A percentile compares a stretch with the other conserved stretches of the same genome.
These are phyloP conservation scores for Rhodotorula taiwanensis DNA, from an alignment of 768 basidiomycete genomes.

Conservation along the genomic window DNA sequence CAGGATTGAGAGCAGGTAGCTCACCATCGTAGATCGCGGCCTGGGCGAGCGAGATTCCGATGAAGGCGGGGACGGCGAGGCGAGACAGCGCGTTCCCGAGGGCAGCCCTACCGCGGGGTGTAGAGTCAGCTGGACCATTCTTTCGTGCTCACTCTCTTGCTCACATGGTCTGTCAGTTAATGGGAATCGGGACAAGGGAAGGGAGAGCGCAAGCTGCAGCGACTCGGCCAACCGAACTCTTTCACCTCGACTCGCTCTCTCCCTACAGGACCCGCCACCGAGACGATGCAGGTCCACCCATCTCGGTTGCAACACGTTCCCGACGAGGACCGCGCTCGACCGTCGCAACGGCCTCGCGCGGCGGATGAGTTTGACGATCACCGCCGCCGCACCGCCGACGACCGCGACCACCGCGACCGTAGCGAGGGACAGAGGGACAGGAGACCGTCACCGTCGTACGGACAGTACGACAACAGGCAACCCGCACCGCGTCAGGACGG, in stretches of 20 bases:
- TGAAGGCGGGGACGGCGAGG: constrained; percentile 58
- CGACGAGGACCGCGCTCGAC: neutral
- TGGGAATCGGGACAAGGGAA: no score
- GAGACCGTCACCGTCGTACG: constrained; percentile 25
- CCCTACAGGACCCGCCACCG: no score
- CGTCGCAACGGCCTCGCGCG: constrained; percentile 5
- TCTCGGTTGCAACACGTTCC: constrained; percentile 4
- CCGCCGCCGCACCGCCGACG: constrained; percentile 15
- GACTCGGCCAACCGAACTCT: no score
- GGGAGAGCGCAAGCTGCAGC: no score
- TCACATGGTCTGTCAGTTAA: no score
- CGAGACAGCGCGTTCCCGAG: constrained; percentile 26
- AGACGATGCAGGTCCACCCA: constrained; percentile 23
- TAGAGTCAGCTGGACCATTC: no score
- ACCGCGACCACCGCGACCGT: neutral
- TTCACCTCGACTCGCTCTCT: no score
- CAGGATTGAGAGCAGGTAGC: neutral
- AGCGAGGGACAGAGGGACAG: neutral
- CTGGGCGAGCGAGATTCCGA: constrained; percentile 50
- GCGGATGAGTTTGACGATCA: neutral
- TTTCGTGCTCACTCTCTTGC: no score
- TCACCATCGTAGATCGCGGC: constrained; percentile 53
- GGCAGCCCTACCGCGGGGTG: constrained; percentile 25
- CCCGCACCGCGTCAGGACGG: neutral
- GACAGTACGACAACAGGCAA: neutral